Conservation (phyloP, 371 early-diverging fungal genomes). For the Entomophthora muscae region DNA sequence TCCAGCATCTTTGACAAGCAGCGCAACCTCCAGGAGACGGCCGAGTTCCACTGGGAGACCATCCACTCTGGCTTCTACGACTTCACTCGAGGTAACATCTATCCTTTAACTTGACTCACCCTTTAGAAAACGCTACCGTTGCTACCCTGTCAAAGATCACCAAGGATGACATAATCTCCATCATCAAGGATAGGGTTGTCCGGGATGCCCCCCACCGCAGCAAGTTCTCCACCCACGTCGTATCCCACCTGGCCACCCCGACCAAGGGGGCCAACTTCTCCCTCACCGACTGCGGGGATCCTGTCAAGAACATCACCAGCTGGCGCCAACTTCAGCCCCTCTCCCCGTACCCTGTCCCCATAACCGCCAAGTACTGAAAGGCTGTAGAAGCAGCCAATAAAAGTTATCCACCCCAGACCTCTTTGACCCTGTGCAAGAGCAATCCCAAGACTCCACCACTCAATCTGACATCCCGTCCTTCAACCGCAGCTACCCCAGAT, state of each 20-base stretch:
- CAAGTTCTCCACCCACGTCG: neutral
- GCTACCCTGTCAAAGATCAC: neutral
- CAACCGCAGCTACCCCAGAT: too few relatives aligned
- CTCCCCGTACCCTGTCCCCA: too few relatives aligned
- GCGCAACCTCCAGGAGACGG: conserved; percentile 65
- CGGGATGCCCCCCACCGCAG: neutral
- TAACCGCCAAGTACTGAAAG: too few relatives aligned
- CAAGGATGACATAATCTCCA: neutral
- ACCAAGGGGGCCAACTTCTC: neutral
- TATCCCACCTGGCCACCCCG: neutral
- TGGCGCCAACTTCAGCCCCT: too few relatives aligned
- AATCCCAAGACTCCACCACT: too few relatives aligned
- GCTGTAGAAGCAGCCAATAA: too few relatives aligned
- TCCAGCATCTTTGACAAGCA: conserved; percentile 59
- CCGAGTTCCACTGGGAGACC: conserved; percentile 55
- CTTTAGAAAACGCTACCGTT: neutral
- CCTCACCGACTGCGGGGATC: neutral
- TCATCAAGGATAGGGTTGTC: neutral
- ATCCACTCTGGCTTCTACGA: conserved; percentile 66
- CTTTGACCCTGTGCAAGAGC: too few relatives aligned
- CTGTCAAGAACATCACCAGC: neutral
- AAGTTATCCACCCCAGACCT: too few relatives aligned
- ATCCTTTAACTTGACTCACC: neutral
- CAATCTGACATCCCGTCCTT: too few relatives aligned
- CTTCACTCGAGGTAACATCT: conserved; percentile 34